A percentile compares a stretch with the other conserved stretches of the same genome.
phyloP scores from a whole-genome alignment of 495 filamentous ascomycete genomes.

The Glonium stellatum region DNA sequence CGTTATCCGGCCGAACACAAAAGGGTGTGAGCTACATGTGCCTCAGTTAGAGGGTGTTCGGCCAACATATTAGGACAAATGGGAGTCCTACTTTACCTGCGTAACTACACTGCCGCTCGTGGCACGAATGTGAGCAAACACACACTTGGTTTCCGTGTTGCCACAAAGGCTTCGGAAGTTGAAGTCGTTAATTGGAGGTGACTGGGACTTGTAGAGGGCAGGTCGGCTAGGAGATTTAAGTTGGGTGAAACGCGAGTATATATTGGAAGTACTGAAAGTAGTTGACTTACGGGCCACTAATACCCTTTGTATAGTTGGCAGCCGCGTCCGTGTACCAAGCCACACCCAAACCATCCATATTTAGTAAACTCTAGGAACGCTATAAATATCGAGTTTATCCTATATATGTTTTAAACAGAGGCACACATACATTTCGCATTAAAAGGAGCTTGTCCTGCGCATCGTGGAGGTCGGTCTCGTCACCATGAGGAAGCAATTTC shows the following conservation, averaged over 20 bases:
- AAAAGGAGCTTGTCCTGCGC: slow-evolving; percentile 33
- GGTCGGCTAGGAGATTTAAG: slow-evolving; percentile 22
- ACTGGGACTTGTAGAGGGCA: slow-evolving; percentile 43
- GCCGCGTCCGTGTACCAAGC: slow-evolving; percentile 40
- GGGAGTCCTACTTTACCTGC: slow-evolving; percentile 32
- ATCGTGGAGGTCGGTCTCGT: slow-evolving; percentile 31
- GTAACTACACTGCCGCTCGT: slow-evolving; percentile 39
- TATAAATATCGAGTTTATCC: too few species aligned
- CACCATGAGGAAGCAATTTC: slow-evolving; percentile 39
- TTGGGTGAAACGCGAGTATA: too few species aligned
- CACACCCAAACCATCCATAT: slow-evolving; percentile 44
- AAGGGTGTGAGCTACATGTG: slow-evolving; percentile 39
- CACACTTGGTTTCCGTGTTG: slow-evolving; percentile 39
- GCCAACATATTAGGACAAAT: too few species aligned
- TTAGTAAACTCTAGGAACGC: too few species aligned
- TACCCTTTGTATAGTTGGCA: slow-evolving; percentile 27
- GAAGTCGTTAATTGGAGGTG: slow-evolving; percentile 43
- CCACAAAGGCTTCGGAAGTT: slow-evolving; percentile 42
- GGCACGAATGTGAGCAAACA: slow-evolving; percentile 45
- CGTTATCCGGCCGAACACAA: slow-evolving; percentile 44
- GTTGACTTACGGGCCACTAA: slow-evolving; percentile 19
- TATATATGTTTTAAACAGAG: too few species aligned
- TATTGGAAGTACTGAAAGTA: too few species aligned
- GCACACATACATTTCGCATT: slow-evolving; percentile 45
- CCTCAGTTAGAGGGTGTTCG: too few species aligned